Evolutionary conservation across 2,329 filamentous ascomycete species (phyloP).

Genomic region (Cordyceps farinosa): DNA sequence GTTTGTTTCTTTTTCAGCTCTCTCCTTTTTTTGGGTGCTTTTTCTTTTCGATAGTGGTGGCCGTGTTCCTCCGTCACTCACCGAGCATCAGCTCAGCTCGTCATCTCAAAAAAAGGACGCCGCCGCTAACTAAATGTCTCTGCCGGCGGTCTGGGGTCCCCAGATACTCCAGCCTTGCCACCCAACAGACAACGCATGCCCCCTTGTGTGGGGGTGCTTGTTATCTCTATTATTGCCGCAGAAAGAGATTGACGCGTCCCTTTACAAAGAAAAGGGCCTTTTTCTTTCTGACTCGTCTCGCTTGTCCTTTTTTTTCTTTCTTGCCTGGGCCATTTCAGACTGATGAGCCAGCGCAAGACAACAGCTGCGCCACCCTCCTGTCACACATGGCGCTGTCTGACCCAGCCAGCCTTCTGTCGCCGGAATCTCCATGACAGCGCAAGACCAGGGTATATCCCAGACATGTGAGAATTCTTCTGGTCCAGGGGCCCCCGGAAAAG

Average conservation of each 20-base stretch:
- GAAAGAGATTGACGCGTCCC: neutral
- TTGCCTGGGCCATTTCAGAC: constrained; percentile 1
- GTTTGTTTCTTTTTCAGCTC: neutral
- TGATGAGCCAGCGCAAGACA: neutral
- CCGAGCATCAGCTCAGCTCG: too few relatives aligned
- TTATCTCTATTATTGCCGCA: neutral
- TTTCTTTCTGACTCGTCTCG: neutral
- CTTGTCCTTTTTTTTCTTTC: neutral
- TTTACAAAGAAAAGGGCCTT: neutral
- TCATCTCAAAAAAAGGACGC: neutral
- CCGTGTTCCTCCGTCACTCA: too few relatives aligned
- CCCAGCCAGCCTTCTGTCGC: neutral
- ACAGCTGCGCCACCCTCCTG: neutral
- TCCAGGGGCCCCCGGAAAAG: neutral
- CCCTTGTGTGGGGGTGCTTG: neutral
- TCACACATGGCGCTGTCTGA: constrained; percentile 6
- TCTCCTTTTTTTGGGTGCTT: neutral
- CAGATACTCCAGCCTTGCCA: constrained; percentile 10
- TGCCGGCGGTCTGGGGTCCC: constrained; percentile 9
- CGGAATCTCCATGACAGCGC: neutral
- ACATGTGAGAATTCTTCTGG: neutral
- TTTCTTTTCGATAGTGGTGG: neutral
- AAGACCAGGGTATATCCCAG: neutral
- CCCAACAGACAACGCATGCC: neutral
- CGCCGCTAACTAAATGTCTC: neutral